phyloP scores from a whole-genome alignment of 176 grass and related monocot genomes.

The Bromus sterilis region DNA sequence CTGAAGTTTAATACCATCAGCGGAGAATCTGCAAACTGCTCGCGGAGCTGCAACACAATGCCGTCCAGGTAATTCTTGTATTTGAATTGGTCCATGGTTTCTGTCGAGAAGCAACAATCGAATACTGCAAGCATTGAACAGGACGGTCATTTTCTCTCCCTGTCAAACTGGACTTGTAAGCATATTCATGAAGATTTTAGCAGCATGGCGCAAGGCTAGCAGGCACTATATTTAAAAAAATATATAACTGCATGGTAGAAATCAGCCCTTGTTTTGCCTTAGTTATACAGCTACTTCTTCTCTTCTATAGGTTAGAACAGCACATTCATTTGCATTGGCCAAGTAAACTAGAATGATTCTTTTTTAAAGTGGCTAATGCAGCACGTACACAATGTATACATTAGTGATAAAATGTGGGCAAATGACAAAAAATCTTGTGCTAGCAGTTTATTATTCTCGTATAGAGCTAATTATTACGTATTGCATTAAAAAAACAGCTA shows the following conservation, averaged over 20 bases:
- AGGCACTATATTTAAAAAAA: background rate
- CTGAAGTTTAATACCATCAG: conserved; percentile 84
- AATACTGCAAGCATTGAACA: conserved; percentile 58
- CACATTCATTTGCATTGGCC: background rate
- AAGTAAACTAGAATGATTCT: background rate
- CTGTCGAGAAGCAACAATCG: conserved; percentile 87
- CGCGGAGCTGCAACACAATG: conserved; percentile 63
- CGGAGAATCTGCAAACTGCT: conserved; percentile 63
- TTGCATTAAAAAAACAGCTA: background rate
- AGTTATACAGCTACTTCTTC: background rate
- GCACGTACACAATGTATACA: background rate
- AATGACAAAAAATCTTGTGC: background rate
- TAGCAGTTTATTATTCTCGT: background rate
- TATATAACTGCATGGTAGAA: background rate
- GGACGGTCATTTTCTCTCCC: background rate
- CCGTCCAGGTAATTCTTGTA: conserved; percentile 68
- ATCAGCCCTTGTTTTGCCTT: background rate
- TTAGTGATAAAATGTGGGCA: background rate
- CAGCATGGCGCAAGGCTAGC: background rate
- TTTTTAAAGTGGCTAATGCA: background rate
- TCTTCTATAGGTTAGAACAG: background rate
- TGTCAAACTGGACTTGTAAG: background rate
- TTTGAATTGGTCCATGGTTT: conserved; percentile 61
- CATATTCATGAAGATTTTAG: background rate
- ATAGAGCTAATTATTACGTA: background rate